Conservation (phyloP, 768 basidiomycete genomes). For the Xerocomus spinulosus region DNA sequence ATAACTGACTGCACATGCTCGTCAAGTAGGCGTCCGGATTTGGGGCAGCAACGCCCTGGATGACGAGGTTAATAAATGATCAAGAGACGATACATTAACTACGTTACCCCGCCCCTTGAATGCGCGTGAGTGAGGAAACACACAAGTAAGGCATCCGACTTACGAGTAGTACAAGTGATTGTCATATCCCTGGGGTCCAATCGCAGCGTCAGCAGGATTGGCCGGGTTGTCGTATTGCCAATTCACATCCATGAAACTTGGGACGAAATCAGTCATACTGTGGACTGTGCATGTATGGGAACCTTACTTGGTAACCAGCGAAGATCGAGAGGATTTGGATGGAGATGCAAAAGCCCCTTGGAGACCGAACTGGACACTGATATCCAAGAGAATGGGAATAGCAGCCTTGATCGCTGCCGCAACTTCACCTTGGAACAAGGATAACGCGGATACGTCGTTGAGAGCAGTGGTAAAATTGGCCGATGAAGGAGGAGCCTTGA, state of each 20-base stretch:
- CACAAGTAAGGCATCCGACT: constrained; percentile 19
- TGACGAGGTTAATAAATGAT: not conserved
- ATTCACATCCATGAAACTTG: constrained; percentile 75
- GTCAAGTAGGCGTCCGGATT: constrained; percentile 61
- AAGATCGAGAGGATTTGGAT: constrained; percentile 15
- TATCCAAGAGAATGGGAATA: constrained; percentile 33
- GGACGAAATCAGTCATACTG: constrained; percentile 2
- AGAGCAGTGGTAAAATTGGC: constrained; percentile 37
- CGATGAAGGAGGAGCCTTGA: constrained; percentile 16
- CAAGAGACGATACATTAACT: not conserved
- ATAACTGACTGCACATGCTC: constrained; percentile 69
- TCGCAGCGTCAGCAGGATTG: constrained; percentile 65
- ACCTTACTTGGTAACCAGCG: constrained; percentile 38
- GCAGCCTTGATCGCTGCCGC: constrained; percentile 32
- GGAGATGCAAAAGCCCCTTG: constrained; percentile 19
- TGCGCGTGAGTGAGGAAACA: constrained; percentile 6
- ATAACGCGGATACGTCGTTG: constrained; percentile 8
- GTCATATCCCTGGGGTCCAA: constrained; percentile 72
- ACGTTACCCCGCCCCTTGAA: constrained; percentile 53
- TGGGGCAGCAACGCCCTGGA: constrained; percentile 64
- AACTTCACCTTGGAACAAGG: constrained; percentile 30
- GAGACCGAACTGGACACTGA: constrained; percentile 23
- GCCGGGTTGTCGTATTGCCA: constrained; percentile 70
- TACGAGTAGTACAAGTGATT: constrained; percentile 77
- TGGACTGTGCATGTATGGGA: not conserved